These are phyloP conservation scores for Hericium coralloides DNA, from an alignment of 768 basidiomycete genomes.

Conservation along the genomic window DNA sequence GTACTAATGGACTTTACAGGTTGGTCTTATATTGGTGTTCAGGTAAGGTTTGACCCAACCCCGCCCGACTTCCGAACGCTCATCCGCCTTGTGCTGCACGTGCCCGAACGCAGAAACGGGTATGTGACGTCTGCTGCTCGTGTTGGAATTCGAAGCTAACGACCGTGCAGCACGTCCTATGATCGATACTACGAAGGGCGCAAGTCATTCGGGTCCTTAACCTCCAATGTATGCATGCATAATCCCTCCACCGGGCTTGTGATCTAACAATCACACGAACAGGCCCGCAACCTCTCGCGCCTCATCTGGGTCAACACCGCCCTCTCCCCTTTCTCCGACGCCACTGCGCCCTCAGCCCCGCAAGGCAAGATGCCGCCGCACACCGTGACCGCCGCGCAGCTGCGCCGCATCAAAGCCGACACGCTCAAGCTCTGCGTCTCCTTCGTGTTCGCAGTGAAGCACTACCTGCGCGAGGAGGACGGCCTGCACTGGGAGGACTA, in stretches of 20 bases:
- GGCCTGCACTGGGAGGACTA: constrained; percentile 66
- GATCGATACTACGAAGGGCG: constrained; percentile 87
- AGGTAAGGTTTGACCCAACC: constrained; percentile 40
- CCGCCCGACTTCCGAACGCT: not conserved
- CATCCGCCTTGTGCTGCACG: not conserved
- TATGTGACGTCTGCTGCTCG: constrained; percentile 16
- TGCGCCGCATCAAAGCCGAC: constrained; percentile 61
- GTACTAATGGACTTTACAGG: constrained; percentile 34
- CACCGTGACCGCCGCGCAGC: constrained; percentile 38
- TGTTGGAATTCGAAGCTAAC: not conserved
- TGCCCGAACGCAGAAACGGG: constrained; percentile 46
- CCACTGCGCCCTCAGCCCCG: constrained; percentile 1
- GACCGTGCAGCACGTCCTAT: constrained; percentile 59
- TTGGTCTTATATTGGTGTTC: constrained; percentile 84
- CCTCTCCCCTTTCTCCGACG: constrained; percentile 47
- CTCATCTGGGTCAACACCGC: constrained; percentile 73
- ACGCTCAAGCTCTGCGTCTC: constrained; percentile 57
- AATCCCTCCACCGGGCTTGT: not conserved
- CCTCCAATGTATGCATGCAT: constrained; percentile 40
- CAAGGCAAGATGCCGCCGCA: constrained; percentile 47
- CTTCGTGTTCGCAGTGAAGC: constrained; percentile 65
- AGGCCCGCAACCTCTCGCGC: constrained; percentile 68
- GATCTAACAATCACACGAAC: constrained; percentile 1
- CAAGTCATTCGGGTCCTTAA: constrained; percentile 68
- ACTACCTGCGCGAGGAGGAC: constrained; percentile 82